Percentiles rank a stretch among this genome's conserved stretches.
Evolutionary conservation across 441 rosid genomes (phyloP).

Genomic region (Pelargonium australe): DNA sequence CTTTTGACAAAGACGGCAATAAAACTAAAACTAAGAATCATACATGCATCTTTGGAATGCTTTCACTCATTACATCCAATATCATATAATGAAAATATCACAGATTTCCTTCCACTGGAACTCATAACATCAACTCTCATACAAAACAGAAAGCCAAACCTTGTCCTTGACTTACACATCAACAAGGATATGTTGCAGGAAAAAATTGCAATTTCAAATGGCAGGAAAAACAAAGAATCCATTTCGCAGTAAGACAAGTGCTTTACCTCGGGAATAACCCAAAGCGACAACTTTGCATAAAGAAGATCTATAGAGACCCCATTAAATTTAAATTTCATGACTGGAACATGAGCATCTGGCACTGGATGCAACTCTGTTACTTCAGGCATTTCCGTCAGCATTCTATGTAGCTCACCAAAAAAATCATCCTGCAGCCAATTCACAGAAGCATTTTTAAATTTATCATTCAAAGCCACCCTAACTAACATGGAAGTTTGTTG

Average conservation of each 20-base stretch:
- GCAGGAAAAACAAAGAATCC: not conserved
- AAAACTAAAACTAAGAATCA: too few relatives aligned
- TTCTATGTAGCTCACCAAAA: conserved; percentile 72
- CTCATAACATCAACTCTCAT: not conserved
- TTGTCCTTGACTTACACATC: not conserved
- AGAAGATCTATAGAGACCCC: conserved; percentile 95
- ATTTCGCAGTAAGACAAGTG: conserved; percentile 18
- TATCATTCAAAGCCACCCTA: conserved; percentile 17
- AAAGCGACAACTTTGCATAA: conserved; percentile 80
- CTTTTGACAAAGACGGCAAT: too few relatives aligned
- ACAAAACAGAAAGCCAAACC: not conserved
- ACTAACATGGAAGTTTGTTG: conserved; percentile 18
- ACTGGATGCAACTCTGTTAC: conserved; percentile 93
- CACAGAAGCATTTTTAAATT: conserved; percentile 20
- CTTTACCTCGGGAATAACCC: conserved; percentile 93
- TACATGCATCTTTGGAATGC: too few relatives aligned
- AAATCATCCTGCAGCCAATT: conserved; percentile 68
- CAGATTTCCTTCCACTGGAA: too few relatives aligned
- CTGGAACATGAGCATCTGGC: conserved; percentile 97
- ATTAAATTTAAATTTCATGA: conserved; percentile 76
- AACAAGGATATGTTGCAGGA: not conserved
- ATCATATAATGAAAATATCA: too few relatives aligned
- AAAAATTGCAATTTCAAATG: not conserved
- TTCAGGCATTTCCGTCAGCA: conserved; percentile 88
- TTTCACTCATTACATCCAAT: not conserved